Base-by-base conservation (phyloP, 139 green algal species). In the Micractinium sp. region DNA sequence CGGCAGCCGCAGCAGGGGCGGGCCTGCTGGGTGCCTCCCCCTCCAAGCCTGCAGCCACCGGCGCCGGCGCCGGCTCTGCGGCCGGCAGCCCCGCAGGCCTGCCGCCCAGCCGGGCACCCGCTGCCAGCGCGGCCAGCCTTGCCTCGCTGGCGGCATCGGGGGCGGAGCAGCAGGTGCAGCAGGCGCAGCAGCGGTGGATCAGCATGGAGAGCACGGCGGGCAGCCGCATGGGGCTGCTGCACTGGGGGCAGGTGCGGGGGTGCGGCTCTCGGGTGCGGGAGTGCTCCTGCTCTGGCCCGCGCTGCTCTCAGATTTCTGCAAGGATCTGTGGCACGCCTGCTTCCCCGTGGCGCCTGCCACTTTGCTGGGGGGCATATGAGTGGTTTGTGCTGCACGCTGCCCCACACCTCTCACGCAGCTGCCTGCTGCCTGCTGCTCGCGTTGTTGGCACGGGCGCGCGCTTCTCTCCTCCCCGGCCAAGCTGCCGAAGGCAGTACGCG, bases 241-340 rank as follows among this genome's bases (percentile, higher is more conserved):
- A 92, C 61, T 92, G 89, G 89, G 89, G 89, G 13, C 83, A 86
- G 25, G 74, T 80, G 74, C 14, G 63, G 63, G 14, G 60, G 60
- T 23, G 60, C 60, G 16, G 60, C n/a, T n/a, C n/a, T n/a, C n/a
- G 47, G 47, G 47, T 56, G 47, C 47, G 9, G 47, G 47, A 56
- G 47, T 9, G 47, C 47, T 9, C 7, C 47, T 56, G 47, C 47
- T 56, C 47, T 56, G 7, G 47, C 47, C 47, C 47, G 5, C 47
- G 7, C 47, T 56, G 47, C 47, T 9, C 47, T 5, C 47, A 56
- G 47, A 56, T 5, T n/a, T n/a, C n/a, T 56, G 47, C 47, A 5
- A 56, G 47, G 47, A 9, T 56, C 9, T 56, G 47, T 56, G 47
- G 47, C 47, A 56, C 47, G 47, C 47, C 9, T 9, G 47, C 47